These are phyloP conservation scores for Quercus berberidifolia DNA, from an alignment of 306 rosid genomes.

Conservation along the genomic window DNA sequence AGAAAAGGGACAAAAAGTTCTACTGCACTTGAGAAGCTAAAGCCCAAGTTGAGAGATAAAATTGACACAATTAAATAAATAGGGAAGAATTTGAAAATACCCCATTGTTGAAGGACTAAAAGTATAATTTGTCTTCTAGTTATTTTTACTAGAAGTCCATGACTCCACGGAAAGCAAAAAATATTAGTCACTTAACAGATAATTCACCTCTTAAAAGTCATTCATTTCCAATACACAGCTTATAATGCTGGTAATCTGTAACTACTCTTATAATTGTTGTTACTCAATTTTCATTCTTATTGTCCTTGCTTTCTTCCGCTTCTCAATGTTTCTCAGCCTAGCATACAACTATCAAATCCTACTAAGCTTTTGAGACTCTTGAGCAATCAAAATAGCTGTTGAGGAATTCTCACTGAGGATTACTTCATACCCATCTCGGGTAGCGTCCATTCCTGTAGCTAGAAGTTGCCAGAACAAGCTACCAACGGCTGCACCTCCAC, in stretches of 20 bases:
- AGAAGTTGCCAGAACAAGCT: constrained; percentile 92
- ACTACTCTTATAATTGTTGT: background rate
- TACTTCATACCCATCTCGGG: constrained; percentile 77
- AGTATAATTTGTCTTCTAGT: background rate
- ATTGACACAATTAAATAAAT: too few relatives aligned
- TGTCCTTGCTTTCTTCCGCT: constrained; percentile 44
- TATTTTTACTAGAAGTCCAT: background rate
- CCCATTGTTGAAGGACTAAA: too few relatives aligned
- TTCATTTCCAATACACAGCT: background rate
- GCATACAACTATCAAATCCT: constrained; percentile 68
- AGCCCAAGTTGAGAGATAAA: too few relatives aligned
- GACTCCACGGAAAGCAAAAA: background rate
- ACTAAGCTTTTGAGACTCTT: constrained; percentile 58
- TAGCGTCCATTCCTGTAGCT: constrained; percentile 72
- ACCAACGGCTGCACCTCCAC: constrained; percentile 77
- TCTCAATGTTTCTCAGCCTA: constrained; percentile 51
- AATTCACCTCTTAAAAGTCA: background rate
- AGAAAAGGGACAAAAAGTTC: too few relatives aligned
- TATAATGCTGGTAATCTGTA: background rate
- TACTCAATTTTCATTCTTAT: constrained; percentile 33
- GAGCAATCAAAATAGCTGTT: constrained; percentile 58
- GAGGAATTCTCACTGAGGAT: constrained; percentile 55
- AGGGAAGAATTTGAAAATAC: too few relatives aligned
- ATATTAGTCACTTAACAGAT: background rate
- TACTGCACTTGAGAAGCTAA: too few relatives aligned